These are phyloP conservation scores for Alternaria sp. DNA, from an alignment of 2,329 filamentous ascomycete species.

Conservation along the genomic window DNA sequence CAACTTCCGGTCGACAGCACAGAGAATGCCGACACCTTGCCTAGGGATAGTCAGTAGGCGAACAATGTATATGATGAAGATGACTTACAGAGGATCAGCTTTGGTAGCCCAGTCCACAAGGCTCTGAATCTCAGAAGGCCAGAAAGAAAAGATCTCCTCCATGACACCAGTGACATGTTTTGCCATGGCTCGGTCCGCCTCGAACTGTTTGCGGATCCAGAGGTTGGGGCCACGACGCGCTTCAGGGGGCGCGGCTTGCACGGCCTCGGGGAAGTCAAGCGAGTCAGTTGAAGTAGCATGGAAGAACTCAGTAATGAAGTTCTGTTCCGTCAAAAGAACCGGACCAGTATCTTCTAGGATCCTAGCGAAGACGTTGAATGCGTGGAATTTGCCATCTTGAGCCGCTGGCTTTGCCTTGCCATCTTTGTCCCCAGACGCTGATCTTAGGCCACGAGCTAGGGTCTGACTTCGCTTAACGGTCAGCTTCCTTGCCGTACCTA, in stretches of 20 bases:
- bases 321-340: conserved; percentile 90
- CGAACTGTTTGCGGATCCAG: conserved; percentile 76
- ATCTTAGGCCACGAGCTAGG: conserved; percentile 74
- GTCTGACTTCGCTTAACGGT: conserved; percentile 95
- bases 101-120: conserved; percentile 84
- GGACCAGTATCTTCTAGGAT: conserved; percentile 82
- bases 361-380: conserved; percentile 81
- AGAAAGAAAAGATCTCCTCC: conserved; percentile 85
- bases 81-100: conserved; percentile 78
- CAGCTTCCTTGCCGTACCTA: conserved; percentile 77
- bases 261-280: conserved; percentile 81
- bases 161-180: conserved; percentile 83
- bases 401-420: conserved; percentile 61
- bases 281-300: conserved; percentile 86
- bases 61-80: neutral
- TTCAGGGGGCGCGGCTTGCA: conserved; percentile 69
- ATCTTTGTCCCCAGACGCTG: conserved; percentile 68
- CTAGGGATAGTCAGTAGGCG: conserved; percentile 52
- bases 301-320: conserved; percentile 97
- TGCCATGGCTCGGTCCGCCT: conserved; percentile 87
- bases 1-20: conserved; percentile 78
- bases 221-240: conserved; percentile 76
- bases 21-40: conserved; percentile 88
- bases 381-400: conserved; percentile 70
- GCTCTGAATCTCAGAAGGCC: conserved; percentile 77